Base-by-base conservation (phyloP, 768 basidiomycete genomes). In the Roridomyces roridus region DNA sequence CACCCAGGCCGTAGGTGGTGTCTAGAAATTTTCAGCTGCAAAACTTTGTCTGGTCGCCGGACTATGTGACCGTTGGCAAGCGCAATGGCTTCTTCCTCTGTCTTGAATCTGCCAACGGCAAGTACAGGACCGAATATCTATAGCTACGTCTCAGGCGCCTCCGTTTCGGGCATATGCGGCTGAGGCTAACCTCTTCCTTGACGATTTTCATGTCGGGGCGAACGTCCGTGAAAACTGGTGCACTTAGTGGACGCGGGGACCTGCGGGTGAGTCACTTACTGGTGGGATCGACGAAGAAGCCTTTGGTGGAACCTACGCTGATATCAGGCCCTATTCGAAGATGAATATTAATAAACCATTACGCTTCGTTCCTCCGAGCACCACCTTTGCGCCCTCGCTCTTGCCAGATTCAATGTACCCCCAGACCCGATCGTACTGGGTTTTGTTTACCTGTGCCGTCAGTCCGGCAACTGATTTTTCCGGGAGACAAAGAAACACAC, bases 101-200 rank as follows among this genome's bases (percentile, higher is more conserved):
- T 88, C 62, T 83, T 85, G 77, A 98, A 98, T 62, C 79, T 85
- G 39, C 87, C 88, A 39, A 98, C 84, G 23, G 86, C 82, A 36
- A 96, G 82, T 3, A 98, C 96, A 24, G 96, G 96, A 9, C 96
- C 96, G 70, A 98, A 98, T 63, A 97, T 97, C 87, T 96, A 35
- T 26, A 56, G 28, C 29, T 59, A 12, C 48, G 20, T 36, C 34
- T 46, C 45, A 43, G 53, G 46, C 31, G 31, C 31, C 31, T 39
- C 37, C 5, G 18, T 42, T 9, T 37, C n/a, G 25, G 21, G 36
- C 18, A 29, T 15, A 44, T 31, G 57, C 15, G 53, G 25, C 50
- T 46, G 12, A 51, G 25, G 46, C 70, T 67, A 68, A 80, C 87
- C 80, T 92, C 91, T 74, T 93, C 91, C 68, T 83, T 79, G 62